A percentile compares a stretch with the other conserved stretches of the same genome.
These are phyloP conservation scores for Trichoderma lentiforme DNA, from an alignment of 2,329 filamentous ascomycete genomes.

Conservation along the genomic window DNA sequence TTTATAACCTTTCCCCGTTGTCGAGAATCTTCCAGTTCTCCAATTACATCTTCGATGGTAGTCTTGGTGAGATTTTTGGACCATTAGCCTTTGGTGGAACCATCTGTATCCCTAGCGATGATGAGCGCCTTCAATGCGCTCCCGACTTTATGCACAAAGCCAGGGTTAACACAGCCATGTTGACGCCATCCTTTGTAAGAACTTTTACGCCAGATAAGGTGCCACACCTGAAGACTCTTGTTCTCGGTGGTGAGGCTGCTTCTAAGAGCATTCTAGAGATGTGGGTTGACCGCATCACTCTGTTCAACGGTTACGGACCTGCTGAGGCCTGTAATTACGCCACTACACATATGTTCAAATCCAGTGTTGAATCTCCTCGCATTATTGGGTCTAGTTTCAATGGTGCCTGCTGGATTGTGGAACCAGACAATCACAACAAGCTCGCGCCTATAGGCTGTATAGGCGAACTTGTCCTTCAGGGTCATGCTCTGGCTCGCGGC, in stretches of 20 bases:
- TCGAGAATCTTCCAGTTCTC: conserved; percentile 12
- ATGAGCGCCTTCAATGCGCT: conserved; percentile 1
- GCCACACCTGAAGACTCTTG: conserved; percentile 13
- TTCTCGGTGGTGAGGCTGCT: conserved; percentile 16
- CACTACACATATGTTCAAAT: background rate
- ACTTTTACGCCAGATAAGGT: conserved; percentile 12
- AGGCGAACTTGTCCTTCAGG: conserved; percentile 36
- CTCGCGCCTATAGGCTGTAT: conserved; percentile 25
- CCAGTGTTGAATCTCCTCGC: background rate
- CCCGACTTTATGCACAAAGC: conserved; percentile 2
- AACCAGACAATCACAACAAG: conserved; percentile 21
- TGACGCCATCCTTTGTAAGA: conserved; percentile 13
- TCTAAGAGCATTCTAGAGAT: background rate
- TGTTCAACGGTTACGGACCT: conserved; percentile 42
- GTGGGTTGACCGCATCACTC: conserved; percentile 27
- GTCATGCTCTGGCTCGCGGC: conserved; percentile 45
- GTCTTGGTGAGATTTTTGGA: conserved; percentile 14
- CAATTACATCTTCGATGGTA: conserved; percentile 17
- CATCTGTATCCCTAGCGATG: conserved; percentile 13
- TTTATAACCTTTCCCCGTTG: background rate
- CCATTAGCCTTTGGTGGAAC: conserved; percentile 11
- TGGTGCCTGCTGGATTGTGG: conserved; percentile 24
- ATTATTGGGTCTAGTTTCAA: conserved; percentile 15
- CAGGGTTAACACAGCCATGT: conserved; percentile 10
- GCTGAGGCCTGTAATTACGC: conserved; percentile 37